Conservation (phyloP, 106 monocot species). For the Apostasia ramifera region DNA sequence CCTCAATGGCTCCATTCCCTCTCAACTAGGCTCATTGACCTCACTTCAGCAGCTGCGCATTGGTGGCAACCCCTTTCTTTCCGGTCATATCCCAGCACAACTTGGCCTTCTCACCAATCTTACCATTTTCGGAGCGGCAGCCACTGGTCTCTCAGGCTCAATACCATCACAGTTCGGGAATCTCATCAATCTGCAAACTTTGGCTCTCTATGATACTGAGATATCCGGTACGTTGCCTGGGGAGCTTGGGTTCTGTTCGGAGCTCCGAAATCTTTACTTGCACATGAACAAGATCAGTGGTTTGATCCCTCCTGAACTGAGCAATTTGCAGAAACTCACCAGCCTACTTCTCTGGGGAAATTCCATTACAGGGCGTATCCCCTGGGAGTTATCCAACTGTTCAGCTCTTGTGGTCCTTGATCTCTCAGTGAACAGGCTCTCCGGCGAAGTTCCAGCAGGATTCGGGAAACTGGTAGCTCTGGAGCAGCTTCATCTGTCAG, state of each 20-base stretch:
- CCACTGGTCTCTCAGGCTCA: slow-evolving; percentile 62
- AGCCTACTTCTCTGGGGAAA: slow-evolving; percentile 91
- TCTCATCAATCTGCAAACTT: slow-evolving; percentile 64
- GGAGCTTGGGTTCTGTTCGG: slow-evolving; percentile 41
- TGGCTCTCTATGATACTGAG: slow-evolving; percentile 82
- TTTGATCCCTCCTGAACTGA: slow-evolving; percentile 56
- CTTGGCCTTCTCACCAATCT: slow-evolving; percentile 71
- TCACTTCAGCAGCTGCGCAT: slow-evolving; percentile 80
- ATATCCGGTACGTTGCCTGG: slow-evolving; percentile 64
- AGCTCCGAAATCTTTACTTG: slow-evolving; percentile 76
- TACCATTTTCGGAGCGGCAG: slow-evolving; percentile 82
- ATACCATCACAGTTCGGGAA: slow-evolving; percentile 67
- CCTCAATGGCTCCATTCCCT: slow-evolving; percentile 58
- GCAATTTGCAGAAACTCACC: slow-evolving; percentile 76
- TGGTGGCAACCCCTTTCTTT: slow-evolving; percentile 70
- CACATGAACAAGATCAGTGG: slow-evolving; percentile 84
- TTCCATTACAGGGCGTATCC: slow-evolving; percentile 51
- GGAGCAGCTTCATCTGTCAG: slow-evolving; percentile 88
- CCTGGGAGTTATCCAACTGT: slow-evolving; percentile 68
- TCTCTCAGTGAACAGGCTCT: slow-evolving; percentile 65
- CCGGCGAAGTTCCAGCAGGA: slow-evolving; percentile 57
- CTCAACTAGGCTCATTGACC: slow-evolving; percentile 39
- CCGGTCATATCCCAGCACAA: slow-evolving; percentile 57
- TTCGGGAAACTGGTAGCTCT: slow-evolving; percentile 47
- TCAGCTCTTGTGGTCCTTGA: slow-evolving; percentile 72